Evolutionary conservation across 2,329 filamentous ascomycete genomes (phyloP).

Genomic region (Karstenula rhodostoma): DNA sequence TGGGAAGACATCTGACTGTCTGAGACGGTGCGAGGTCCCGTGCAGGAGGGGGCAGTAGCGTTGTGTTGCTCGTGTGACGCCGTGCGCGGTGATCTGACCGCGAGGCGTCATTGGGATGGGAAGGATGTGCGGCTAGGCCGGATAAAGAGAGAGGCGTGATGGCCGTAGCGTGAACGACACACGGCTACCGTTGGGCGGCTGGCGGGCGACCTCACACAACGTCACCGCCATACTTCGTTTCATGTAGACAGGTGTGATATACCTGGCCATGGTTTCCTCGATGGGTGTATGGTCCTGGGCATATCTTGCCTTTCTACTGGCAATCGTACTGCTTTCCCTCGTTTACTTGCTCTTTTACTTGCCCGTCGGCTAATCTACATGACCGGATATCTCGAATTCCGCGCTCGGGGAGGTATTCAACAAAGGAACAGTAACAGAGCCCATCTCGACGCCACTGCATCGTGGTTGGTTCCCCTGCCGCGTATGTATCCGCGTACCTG

Average conservation of each 20-base stretch:
- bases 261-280: too few relatives aligned
- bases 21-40: neutral
- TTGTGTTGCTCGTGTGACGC: constrained; percentile 7
- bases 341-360: too few relatives aligned
- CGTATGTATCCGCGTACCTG: too few relatives aligned
- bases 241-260: neutral
- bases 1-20: neutral
- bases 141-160: neutral
- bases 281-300: too few relatives aligned
- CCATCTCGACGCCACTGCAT: too few relatives aligned
- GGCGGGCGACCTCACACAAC: neutral
- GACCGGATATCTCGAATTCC: too few relatives aligned
- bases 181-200: neutral
- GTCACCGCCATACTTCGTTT: neutral
- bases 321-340: too few relatives aligned
- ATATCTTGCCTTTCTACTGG: too few relatives aligned
- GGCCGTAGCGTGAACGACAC: neutral
- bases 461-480: too few relatives aligned
- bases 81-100: constrained; percentile 1
- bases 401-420: too few relatives aligned
- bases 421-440: too few relatives aligned
- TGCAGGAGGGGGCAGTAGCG: constrained; percentile 6
- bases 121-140: constrained; percentile 3
- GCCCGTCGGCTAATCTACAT: too few relatives aligned
- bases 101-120: constrained; percentile 10